Evolutionary conservation across 169 alveolate genomes (phyloP), one percentile per base, ranked within the genome.

Genomic region (Amoebophrya sp.): DNA sequence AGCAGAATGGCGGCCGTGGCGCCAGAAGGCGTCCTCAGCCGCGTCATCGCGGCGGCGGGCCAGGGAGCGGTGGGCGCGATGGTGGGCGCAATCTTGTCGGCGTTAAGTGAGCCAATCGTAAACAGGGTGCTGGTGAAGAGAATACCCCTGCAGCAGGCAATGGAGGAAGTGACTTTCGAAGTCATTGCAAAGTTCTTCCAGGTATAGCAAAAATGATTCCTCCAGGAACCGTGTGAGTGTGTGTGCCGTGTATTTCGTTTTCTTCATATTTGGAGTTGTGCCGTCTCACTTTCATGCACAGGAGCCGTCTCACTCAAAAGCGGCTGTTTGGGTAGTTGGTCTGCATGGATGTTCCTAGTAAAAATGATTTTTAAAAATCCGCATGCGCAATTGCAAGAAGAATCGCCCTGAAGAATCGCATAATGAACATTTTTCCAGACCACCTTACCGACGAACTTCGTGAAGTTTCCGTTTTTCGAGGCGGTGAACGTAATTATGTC

Each of bases 11-110:
- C 29, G 7, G 66, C 29, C 7, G 29, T 18, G 7, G 66, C 66
- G 66, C 29, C 18, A 47, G 66, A 47, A 47, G 83, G 83, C 83
- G 83, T 66, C 39, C 83, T 66, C 35, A 66, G 83, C 35, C 83
- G 83, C 83, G 83, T 66, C 7, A n/a, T 89, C 12, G 91, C 91
- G 77, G 91, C 91, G 32, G 91, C 91, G 77, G 55, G 91, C 18
- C 91, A 89, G 40, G 91, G 91, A 32, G 91, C 91, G 1, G 91
- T 66, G 39, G 91, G 91, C 39, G 91, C 91, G 77, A n/a, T 89
- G 32, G 91, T 89, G 1, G 91, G 91, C 23, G 91, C 91, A 77
- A 53, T 89, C n/a, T 29, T 89, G n/a, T 53, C 91, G 29, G 55
- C 83, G 25, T 39, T 89, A 3, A n/a, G 77, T 39, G 91, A 89